A percentile compares a stretch with the other conserved stretches of the same genome.
Conservation (phyloP, 768 basidiomycete genomes). For the Amanita rubescens region DNA sequence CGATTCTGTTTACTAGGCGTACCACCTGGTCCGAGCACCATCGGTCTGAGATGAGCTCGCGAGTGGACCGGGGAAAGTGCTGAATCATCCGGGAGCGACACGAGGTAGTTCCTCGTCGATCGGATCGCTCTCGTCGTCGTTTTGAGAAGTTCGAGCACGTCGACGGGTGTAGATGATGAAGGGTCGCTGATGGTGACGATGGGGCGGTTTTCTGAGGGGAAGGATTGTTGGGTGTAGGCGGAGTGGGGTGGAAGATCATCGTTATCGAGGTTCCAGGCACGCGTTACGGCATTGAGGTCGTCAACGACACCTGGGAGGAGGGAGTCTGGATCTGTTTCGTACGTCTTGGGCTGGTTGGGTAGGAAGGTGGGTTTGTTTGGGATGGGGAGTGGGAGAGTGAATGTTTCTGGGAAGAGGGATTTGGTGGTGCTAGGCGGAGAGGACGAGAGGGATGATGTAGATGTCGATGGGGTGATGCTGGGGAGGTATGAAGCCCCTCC, state of each 20-base stretch:
- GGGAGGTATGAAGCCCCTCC: slow-evolving; percentile 48
- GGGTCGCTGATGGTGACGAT: slow-evolving; percentile 15
- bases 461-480: slow-evolving; percentile 33
- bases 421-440: background rate
- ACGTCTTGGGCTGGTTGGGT: slow-evolving; percentile 43
- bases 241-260: background rate
- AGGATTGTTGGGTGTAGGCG: too few relatives aligned
- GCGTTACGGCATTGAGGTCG: slow-evolving; percentile 60
- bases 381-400: slow-evolving; percentile 50
- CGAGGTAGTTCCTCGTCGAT: slow-evolving; percentile 75
- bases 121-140: slow-evolving; percentile 77
- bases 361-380: slow-evolving; percentile 38
- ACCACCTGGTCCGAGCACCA: slow-evolving; percentile 22
- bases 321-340: slow-evolving; percentile 69
- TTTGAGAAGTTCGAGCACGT: slow-evolving; percentile 68
- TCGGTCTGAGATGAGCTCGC: slow-evolving; percentile 52
- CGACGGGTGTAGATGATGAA: slow-evolving; percentile 22
- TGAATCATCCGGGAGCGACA: slow-evolving; percentile 72
- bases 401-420: slow-evolving; percentile 12
- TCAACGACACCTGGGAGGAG: slow-evolving; percentile 74
- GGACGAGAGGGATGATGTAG: slow-evolving; percentile 2
- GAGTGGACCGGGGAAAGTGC: slow-evolving; percentile 36
- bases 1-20: slow-evolving; percentile 28
- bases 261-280: slow-evolving; percentile 50
- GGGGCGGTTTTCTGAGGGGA: too few relatives aligned